Base-by-base conservation (phyloP, 495 filamentous ascomycete genomes). In the Penicillium pancosmium region DNA sequence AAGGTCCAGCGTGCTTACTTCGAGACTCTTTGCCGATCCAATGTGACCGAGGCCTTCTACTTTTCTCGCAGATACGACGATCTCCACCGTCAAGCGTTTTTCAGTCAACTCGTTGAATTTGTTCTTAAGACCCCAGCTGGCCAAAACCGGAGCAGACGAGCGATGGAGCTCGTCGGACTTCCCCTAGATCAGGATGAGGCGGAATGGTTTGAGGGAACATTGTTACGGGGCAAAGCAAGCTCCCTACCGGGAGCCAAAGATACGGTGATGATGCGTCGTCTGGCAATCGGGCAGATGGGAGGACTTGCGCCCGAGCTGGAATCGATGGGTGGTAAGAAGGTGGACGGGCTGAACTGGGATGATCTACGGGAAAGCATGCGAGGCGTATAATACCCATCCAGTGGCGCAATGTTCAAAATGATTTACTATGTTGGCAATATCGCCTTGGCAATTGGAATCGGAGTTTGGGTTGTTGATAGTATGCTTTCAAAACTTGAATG, bases 171-270 rank as follows among this genome's bases (percentile, higher is more conserved):
- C 11, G 84, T 90, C 33, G 86, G 84, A 59, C 72, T 92, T 59
- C 88, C 90, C 4, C 81, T 92, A 27, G 82, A 81, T 53, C 74
- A 77, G 7, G 77, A 82, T 36, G 91, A 94, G 72, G 89, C 91
- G 66, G 61, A 69, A 41, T 93, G 90, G 90, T 85, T 93, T 53
- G 83, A 84, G 53, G 81, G 86, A 15, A 84, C 79, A 53, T 66
- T 94, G 36, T 72, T 82, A 8, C 74, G 78, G 27, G 88, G 88
- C 15, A 84, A 82, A 47, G 88, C 86, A 9, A 83, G 77, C 58
- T 76, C 75, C n/a, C 68, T 86, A 1, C 82, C 80, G 51, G 85
- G 82, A 1, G 82, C 88, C 1, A 87, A 78, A 62, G 87, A 91
- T 58, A 87, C 89, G 0, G 76, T 89, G 27, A 79, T 88, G 72